phyloP scores from a whole-genome alignment of 2,329 filamentous ascomycete genomes.

The Fusarium setosum region DNA sequence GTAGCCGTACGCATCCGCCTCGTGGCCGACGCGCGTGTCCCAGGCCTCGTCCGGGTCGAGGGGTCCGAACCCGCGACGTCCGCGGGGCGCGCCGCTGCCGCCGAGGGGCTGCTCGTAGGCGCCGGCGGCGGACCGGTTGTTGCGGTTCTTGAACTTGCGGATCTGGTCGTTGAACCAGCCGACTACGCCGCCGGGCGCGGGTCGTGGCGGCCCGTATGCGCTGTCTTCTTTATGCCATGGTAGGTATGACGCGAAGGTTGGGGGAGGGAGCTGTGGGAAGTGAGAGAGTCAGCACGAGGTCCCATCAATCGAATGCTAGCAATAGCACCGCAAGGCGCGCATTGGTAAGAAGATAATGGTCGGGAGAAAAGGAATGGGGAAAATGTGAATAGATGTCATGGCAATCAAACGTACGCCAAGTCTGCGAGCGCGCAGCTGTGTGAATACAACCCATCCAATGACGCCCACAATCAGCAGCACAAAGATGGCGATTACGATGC shows the following conservation, averaged over 20 bases:
- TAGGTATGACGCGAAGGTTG: constrained; percentile 74
- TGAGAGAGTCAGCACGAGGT: constrained; percentile 16
- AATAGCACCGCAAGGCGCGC: not conserved
- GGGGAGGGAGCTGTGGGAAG: constrained; percentile 72
- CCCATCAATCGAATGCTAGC: not conserved
- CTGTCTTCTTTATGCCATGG: constrained; percentile 71
- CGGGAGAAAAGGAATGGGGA: not conserved
- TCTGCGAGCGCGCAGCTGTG: constrained; percentile 77
- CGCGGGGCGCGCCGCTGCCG: constrained; percentile 51
- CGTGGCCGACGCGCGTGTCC: constrained; percentile 82
- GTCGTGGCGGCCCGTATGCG: constrained; percentile 62
- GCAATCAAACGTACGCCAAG: constrained; percentile 68
- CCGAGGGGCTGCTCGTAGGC: constrained; percentile 74
- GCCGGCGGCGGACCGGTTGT: constrained; percentile 73
- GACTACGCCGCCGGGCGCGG: constrained; percentile 71
- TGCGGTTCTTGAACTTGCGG: constrained; percentile 71
- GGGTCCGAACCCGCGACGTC: constrained; percentile 70
- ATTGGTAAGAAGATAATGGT: not conserved
- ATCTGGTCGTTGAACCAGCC: constrained; percentile 80
- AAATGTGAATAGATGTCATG: no score
- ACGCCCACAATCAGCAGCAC: constrained; percentile 68
- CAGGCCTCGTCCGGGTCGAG: constrained; percentile 88
- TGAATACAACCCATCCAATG: constrained; percentile 76
- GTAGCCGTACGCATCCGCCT: constrained; percentile 76
- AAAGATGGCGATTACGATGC: constrained; percentile 79